Base-by-base conservation (phyloP, 306 rosid genomes). In the Cicer yamashitae region DNA sequence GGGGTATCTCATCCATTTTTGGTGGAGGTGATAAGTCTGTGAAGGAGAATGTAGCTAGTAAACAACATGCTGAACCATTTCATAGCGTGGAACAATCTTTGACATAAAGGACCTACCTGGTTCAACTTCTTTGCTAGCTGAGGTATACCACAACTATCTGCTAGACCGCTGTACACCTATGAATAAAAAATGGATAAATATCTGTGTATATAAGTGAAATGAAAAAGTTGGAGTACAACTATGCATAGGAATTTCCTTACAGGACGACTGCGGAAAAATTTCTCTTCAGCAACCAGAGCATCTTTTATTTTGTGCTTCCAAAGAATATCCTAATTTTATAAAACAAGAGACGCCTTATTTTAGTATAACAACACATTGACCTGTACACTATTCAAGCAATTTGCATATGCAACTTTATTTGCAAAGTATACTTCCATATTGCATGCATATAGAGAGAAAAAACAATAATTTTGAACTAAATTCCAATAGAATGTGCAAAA, bases 1-100 rank as follows among this genome's bases (percentile, higher is more conserved):
- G 99, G 99, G 97, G 98, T 50, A 91, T 94, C 88, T 84, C 97
- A 73, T 89, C 99, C 25, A 94, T 94, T 85, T 94, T 94, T 79
- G 92, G 99, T 45, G 86, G 88, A 63, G 71, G 90, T 79, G 99
- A 94, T 72, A 88, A 66, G 37, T 34, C 91, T 30, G 84, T 63
- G 64, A 92, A 88, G 82, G 99, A 94, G 74, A 86, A 17, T 67
- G 41, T 69, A 41, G 37, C 82, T 52, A 87, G 77, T 81, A 89
- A 92, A 69, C 57, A 76, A 1, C 86, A 77, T 56, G 73, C 58
- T 52, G 98, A 94, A 84, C 90, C 96, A 62, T 56, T 88, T 60
- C 87, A 82, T 67, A 74, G 65, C 61, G 7, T 85, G 84, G 99
- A 94, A 45, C 99, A 90, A 2, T 76, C 92, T n/a, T n/a, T 18